Percentiles rank a stretch among this genome's conserved stretches.
phyloP scores from a whole-genome alignment of 306 rosid genomes.

The Datisca glomerata region DNA sequence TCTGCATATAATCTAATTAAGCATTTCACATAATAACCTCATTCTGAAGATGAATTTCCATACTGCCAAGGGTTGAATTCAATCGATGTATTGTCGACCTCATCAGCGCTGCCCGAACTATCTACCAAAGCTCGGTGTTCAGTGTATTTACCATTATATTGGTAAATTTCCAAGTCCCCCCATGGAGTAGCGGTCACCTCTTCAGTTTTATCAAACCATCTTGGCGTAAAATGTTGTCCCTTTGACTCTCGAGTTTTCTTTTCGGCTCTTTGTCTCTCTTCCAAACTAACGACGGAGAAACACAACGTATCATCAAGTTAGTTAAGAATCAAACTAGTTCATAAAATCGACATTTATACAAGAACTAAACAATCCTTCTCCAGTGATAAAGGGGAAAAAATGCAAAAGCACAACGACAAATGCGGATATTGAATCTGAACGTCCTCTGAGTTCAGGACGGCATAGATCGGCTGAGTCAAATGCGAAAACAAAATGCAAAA shows the following conservation, averaged over 20 bases:
- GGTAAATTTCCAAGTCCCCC: constrained; percentile 90
- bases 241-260: constrained; percentile 59
- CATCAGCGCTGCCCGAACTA: constrained; percentile 26
- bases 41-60: constrained; percentile 40
- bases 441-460: too few relatives aligned
- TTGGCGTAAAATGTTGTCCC: constrained; percentile 40
- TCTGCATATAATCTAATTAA: too few relatives aligned
- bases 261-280: constrained; percentile 89
- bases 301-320: not conserved
- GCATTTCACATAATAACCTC: constrained; percentile 9
- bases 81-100: constrained; percentile 30
- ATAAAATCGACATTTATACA: too few relatives aligned
- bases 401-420: too few relatives aligned
- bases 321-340: too few relatives aligned
- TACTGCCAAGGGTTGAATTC: constrained; percentile 88
- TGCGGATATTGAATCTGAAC: too few relatives aligned
- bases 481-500: too few relatives aligned
- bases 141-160: constrained; percentile 54
- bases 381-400: too few relatives aligned
- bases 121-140: constrained; percentile 45
- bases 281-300: constrained; percentile 24
- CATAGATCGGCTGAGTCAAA: too few relatives aligned
- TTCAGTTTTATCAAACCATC: constrained; percentile 78
- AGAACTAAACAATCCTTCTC: too few relatives aligned
- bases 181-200: constrained; percentile 80